Percentiles rank a stretch among this genome's conserved stretches.
These are phyloP conservation scores for Tetrapisispora taiwanensis DNA, from an alignment of 805 yeast genomes.

Conservation along the genomic window DNA sequence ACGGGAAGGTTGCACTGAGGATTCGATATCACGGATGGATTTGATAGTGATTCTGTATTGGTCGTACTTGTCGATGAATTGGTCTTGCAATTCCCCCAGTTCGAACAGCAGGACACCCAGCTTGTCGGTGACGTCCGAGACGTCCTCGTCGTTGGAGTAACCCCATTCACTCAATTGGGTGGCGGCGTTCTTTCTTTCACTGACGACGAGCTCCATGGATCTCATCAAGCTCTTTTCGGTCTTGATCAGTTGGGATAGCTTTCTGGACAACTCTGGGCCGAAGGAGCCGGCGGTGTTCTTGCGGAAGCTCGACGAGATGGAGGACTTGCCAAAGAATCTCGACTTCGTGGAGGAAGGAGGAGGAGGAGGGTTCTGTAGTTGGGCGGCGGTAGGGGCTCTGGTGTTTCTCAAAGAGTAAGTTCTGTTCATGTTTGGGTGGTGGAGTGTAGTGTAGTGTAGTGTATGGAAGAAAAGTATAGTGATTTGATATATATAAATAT, in stretches of 20 bases:
- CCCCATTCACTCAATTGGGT: conserved; percentile 97
- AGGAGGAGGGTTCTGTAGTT: conserved; percentile 70
- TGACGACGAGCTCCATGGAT: conserved; percentile 83
- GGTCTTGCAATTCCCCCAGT: conserved; percentile 96
- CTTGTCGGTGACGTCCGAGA: conserved; percentile 93
- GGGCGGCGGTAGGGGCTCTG: conserved; percentile 77
- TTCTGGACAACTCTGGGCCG: conserved; percentile 92
- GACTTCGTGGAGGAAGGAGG: conserved; percentile 67
- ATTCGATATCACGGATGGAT: conserved; percentile 91
- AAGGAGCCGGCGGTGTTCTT: conserved; percentile 81
- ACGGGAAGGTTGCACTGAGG: conserved; percentile 95
- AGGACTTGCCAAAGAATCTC: conserved; percentile 66
- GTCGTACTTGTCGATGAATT: conserved; percentile 95
- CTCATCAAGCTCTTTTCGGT: conserved; percentile 95
- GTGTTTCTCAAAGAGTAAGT: conserved; percentile 70
- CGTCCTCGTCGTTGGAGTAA: conserved; percentile 95
- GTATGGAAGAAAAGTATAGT: no score
- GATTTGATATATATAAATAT: no score
- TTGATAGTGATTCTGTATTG: conserved; percentile 94
- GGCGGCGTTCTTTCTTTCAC: conserved; percentile 92
- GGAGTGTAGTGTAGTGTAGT: no score
- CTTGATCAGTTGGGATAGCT: conserved; percentile 83
- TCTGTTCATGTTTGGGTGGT: conserved; percentile 50
- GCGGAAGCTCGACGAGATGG: conserved; percentile 60
- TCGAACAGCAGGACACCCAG: conserved; percentile 92